Conservation (phyloP, 768 basidiomycete species). For the Lyophyllum atratum region DNA sequence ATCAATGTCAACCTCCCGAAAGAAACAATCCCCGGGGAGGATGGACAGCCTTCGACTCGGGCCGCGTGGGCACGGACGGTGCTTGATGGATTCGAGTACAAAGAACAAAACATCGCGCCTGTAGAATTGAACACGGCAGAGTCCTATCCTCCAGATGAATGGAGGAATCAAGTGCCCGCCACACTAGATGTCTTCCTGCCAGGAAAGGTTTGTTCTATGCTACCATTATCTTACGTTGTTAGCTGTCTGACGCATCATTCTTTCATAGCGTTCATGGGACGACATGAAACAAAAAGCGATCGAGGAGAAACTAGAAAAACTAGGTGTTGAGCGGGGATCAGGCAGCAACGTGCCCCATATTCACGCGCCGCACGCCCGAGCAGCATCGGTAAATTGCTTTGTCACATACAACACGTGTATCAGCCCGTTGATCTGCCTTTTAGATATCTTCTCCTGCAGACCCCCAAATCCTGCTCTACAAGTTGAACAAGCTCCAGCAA, state of each 20-base stretch:
- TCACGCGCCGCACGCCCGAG: conserved; percentile 77
- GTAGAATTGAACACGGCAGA: conserved; percentile 48
- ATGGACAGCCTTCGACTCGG: conserved; percentile 41
- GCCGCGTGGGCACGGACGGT: conserved; percentile 67
- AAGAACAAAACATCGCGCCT: conserved; percentile 21
- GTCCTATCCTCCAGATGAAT: conserved; percentile 64
- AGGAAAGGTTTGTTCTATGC: conserved; percentile 58
- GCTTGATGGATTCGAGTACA: conserved; percentile 29
- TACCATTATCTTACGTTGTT: neutral
- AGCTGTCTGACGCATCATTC: conserved; percentile 12
- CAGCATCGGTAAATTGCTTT: conserved; percentile 69
- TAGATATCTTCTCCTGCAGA: conserved; percentile 93
- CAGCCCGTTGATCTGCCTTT: neutral
- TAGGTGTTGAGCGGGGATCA: conserved; percentile 74
- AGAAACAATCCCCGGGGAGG: conserved; percentile 53
- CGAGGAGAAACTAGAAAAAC: conserved; percentile 77
- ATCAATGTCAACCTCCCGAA: conserved; percentile 70
- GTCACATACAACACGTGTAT: conserved; percentile 24
- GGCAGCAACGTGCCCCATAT: conserved; percentile 59
- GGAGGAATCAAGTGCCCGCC: conserved; percentile 57
- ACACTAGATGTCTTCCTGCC: conserved; percentile 83
- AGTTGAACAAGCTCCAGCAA: conserved; percentile 82
- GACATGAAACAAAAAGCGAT: conserved; percentile 68
- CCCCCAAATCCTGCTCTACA: conserved; percentile 78
- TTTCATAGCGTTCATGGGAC: conserved; percentile 70